These are phyloP conservation scores for Paraphysoderma sedebokerense DNA, from an alignment of 371 early-diverging fungal genomes.

Conservation along the genomic window DNA sequence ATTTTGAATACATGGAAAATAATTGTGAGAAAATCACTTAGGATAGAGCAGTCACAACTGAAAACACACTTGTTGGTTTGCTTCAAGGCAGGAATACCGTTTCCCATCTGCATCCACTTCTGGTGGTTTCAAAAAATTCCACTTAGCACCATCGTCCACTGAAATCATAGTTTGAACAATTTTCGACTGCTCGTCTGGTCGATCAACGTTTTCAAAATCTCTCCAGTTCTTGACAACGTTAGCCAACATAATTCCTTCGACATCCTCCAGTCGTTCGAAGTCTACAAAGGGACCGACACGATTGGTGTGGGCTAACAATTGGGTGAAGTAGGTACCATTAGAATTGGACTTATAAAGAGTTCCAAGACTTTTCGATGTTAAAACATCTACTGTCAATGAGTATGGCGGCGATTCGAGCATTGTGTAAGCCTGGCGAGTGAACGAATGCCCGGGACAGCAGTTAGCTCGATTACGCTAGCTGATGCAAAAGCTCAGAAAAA, in stretches of 20 bases:
- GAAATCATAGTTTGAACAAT: constrained; percentile 61
- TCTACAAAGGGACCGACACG: constrained; percentile 69
- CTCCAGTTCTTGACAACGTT: constrained; percentile 50
- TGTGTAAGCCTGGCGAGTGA: constrained; percentile 42
- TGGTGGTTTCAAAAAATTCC: constrained; percentile 46
- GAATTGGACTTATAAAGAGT: constrained; percentile 71
- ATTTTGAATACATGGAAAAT: neutral
- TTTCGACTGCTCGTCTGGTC: constrained; percentile 21
- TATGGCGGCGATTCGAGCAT: constrained; percentile 51
- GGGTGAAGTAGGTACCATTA: constrained; percentile 71
- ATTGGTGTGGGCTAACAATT: constrained; percentile 57
- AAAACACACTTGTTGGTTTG: no score
- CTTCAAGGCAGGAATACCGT: constrained; percentile 21
- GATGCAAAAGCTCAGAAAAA: constrained; percentile 2
- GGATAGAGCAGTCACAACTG: neutral
- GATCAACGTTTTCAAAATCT: constrained; percentile 13
- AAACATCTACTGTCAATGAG: constrained; percentile 45
- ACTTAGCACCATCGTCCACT: constrained; percentile 70
- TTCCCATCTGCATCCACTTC: constrained; percentile 20
- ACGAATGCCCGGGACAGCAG: neutral
- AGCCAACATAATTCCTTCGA: constrained; percentile 65
- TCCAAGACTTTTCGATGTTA: constrained; percentile 27
- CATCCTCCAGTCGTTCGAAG: constrained; percentile 67
- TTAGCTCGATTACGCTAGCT: neutral
- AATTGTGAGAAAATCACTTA: neutral